A percentile compares a stretch with the other conserved stretches of the same genome.
Evolutionary conservation across 495 filamentous ascomycete genomes (phyloP).

Genomic region (Aspergillus avenaceus): DNA sequence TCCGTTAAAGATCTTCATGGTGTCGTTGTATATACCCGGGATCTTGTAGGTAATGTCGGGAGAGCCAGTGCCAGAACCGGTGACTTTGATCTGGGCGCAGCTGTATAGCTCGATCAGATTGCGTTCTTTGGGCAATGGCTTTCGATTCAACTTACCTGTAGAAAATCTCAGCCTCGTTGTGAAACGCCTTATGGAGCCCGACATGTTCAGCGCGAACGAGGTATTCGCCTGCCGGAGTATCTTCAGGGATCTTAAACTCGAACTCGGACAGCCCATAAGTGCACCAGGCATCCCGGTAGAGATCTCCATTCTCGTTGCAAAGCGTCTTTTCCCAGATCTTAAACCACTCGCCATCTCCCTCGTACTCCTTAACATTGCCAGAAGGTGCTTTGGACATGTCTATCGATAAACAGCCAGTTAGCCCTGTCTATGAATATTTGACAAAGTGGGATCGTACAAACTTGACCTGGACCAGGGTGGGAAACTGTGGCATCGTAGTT

Average conservation of each 20-base stretch:
- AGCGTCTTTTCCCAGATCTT: slow-evolving; percentile 41
- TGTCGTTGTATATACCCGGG: slow-evolving; percentile 47
- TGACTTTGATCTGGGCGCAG: slow-evolving; percentile 58
- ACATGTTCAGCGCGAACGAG: slow-evolving; percentile 59
- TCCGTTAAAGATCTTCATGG: slow-evolving; percentile 18
- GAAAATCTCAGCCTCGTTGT: slow-evolving; percentile 18
- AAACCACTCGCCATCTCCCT: slow-evolving; percentile 50
- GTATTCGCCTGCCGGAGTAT: slow-evolving; percentile 54
- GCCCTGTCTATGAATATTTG: slow-evolving; percentile 37
- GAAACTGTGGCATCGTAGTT: slow-evolving; percentile 13
- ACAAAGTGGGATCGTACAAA: slow-evolving; percentile 10
- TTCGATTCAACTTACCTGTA: slow-evolving; percentile 9
- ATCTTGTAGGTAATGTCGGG: slow-evolving; percentile 43
- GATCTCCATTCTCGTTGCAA: slow-evolving; percentile 29
- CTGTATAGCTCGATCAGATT: slow-evolving; percentile 3
- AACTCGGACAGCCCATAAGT: slow-evolving; percentile 12
- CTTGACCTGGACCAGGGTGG: slow-evolving; percentile 20
- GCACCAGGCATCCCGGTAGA: slow-evolving; percentile 17
- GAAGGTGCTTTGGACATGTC: slow-evolving; percentile 45
- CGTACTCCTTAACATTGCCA: slow-evolving; percentile 29
- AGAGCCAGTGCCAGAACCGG: slow-evolving; percentile 44
- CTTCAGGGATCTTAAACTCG: slow-evolving; percentile 48
- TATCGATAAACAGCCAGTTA: slow-evolving; percentile 34
- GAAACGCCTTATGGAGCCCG: slow-evolving; percentile 23
- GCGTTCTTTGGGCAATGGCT: neutral